A percentile compares a stretch with the other conserved stretches of the same genome.
phyloP scores from a whole-genome alignment of 2,329 filamentous ascomycete species.

The Fusarium sp. region DNA sequence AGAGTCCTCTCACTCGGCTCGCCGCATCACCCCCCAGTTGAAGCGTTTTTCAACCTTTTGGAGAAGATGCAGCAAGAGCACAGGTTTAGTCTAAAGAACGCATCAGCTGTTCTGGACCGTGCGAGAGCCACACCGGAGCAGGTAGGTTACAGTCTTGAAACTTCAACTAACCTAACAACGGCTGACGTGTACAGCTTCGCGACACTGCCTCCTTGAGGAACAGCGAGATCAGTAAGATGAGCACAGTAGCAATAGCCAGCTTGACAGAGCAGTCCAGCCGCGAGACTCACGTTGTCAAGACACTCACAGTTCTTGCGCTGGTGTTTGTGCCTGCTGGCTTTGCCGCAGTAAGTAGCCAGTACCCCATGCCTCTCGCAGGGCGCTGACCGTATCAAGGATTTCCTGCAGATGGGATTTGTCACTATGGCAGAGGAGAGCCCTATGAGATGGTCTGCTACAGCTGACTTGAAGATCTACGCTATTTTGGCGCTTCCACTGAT shows the following conservation, averaged over 20 bases:
- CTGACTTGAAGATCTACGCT: slow-evolving; percentile 8
- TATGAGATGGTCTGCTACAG: neutral
- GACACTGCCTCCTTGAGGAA: slow-evolving; percentile 2
- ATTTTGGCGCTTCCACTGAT: slow-evolving; percentile 3
- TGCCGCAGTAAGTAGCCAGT: neutral
- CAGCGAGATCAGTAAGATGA: slow-evolving; percentile 7
- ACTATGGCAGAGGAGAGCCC: neutral
- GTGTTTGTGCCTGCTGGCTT: slow-evolving; percentile 3
- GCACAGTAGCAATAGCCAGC: neutral
- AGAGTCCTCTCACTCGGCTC: neutral
- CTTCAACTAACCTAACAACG: neutral
- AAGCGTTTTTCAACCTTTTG: neutral
- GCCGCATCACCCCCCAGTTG: neutral
- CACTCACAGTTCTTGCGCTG: slow-evolving; percentile 8
- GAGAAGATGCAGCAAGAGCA: neutral
- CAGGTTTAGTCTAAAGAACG: neutral
- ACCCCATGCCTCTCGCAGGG: too few species aligned
- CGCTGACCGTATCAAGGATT: neutral
- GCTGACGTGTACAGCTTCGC: slow-evolving; percentile 3
- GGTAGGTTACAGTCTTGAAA: neutral
- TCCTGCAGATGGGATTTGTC: slow-evolving; percentile 8
- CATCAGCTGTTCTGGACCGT: neutral
- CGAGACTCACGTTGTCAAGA: slow-evolving; percentile 7
- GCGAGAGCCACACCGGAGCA: neutral
- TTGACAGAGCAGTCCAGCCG: neutral